A percentile compares a stretch with the other conserved stretches of the same genome.
These are phyloP conservation scores for Epichloe uncinata DNA, from an alignment of 2,329 filamentous ascomycete genomes.

Conservation along the genomic window DNA sequence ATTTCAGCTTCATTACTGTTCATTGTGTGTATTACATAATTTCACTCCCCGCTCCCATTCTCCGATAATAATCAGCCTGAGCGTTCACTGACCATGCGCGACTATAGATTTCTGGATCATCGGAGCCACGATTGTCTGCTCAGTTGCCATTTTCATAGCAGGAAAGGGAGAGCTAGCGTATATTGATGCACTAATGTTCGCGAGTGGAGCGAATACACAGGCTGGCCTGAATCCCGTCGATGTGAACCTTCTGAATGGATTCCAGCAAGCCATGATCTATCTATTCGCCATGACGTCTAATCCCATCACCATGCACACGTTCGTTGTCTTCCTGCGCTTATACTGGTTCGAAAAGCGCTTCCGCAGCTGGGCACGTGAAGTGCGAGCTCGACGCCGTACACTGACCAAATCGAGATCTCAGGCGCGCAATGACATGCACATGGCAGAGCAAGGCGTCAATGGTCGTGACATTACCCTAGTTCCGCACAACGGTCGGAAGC, in stretches of 20 bases:
- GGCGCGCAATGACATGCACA: conserved; percentile 27
- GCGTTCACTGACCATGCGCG: conserved; percentile 3
- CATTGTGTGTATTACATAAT: conserved; percentile 47
- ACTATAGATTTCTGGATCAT: conserved; percentile 66
- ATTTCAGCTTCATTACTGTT: conserved; percentile 69
- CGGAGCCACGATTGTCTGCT: conserved; percentile 56
- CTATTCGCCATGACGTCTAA: conserved; percentile 61
- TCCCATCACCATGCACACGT: conserved; percentile 72
- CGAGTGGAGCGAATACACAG: conserved; percentile 77
- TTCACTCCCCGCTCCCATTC: neutral
- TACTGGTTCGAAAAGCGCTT: conserved; percentile 99
- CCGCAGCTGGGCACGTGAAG: conserved; percentile 66
- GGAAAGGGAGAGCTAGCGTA: conserved; percentile 51
- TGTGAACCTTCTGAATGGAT: conserved; percentile 53
- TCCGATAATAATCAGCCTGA: neutral
- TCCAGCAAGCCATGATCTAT: conserved; percentile 62
- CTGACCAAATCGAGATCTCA: conserved; percentile 48
- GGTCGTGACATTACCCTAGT: conserved; percentile 54
- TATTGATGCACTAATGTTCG: conserved; percentile 81
- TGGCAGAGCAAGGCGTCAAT: conserved; percentile 50
- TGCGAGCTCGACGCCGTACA: conserved; percentile 50
- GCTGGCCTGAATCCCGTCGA: conserved; percentile 79
- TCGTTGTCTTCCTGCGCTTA: conserved; percentile 80
- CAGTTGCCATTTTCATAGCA: conserved; percentile 58
- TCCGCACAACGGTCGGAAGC: conserved; percentile 38